phyloP scores from a whole-genome alignment of 768 basidiomycete genomes.

The Chlorophyllum brunneum region DNA sequence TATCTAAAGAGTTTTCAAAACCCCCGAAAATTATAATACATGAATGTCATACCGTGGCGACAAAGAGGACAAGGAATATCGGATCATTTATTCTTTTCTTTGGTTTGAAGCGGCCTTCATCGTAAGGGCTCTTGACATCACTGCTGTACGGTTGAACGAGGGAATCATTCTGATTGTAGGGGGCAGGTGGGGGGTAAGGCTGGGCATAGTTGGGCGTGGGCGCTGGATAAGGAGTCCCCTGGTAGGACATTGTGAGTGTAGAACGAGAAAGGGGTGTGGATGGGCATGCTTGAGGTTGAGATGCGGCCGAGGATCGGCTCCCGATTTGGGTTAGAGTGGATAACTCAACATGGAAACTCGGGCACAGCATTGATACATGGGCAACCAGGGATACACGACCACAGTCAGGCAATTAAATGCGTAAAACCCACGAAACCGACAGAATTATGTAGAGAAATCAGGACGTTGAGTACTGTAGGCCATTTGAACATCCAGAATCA shows the following conservation, averaged over 20 bases:
- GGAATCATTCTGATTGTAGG: constrained; percentile 18
- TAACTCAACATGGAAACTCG: background rate
- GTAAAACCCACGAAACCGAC: background rate
- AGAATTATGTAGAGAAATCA: background rate
- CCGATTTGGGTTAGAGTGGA: too few species aligned
- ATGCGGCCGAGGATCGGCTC: too few species aligned
- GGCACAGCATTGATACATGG: background rate
- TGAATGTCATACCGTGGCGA: constrained; percentile 50
- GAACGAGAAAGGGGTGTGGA: background rate
- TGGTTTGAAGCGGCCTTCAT: constrained; percentile 60
- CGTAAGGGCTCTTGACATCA: constrained; percentile 50
- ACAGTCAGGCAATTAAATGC: background rate
- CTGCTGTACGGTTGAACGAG: constrained; percentile 14
- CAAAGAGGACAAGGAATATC: constrained; percentile 64
- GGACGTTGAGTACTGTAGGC: background rate
- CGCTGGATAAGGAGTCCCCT: constrained; percentile 32
- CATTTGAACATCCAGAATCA: constrained; percentile 3
- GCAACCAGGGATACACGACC: background rate
- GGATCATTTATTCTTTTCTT: constrained; percentile 72
- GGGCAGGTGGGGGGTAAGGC: constrained; percentile 23
- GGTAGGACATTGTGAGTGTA: constrained; percentile 18
- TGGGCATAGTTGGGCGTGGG: constrained; percentile 37
- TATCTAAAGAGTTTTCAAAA: constrained; percentile 34
- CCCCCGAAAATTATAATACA: background rate
- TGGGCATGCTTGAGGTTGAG: too few species aligned